These are phyloP conservation scores for Fusarium brevicatenulatum DNA, from an alignment of 2,329 filamentous ascomycete species.

Conservation along the genomic window DNA sequence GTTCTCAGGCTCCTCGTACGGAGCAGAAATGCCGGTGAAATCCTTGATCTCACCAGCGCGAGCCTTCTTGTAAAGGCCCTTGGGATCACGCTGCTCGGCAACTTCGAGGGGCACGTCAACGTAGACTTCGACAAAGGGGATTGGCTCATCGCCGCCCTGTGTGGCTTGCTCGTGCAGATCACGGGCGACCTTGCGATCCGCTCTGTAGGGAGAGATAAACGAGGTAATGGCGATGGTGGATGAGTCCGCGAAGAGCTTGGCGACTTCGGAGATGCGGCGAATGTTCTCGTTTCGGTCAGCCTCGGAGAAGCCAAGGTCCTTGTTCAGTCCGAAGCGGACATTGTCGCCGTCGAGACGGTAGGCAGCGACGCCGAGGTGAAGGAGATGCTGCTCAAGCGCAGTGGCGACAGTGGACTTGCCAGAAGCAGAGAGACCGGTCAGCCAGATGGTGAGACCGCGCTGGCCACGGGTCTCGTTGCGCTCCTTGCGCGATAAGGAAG, in stretches of 20 bases:
- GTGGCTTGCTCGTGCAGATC: constrained; percentile 73
- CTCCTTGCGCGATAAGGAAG: constrained; percentile 80
- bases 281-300: constrained; percentile 98
- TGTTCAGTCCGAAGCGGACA: constrained; percentile 97
- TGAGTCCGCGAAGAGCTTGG: constrained; percentile 94
- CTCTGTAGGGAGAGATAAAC: constrained; percentile 95
- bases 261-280: constrained; percentile 93
- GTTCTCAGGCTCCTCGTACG: constrained; percentile 88
- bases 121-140: constrained; percentile 93
- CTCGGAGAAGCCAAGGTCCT: constrained; percentile 94
- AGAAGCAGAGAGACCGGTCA: constrained; percentile 94
- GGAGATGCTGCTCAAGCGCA: constrained; percentile 94
- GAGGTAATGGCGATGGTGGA: constrained; percentile 89
- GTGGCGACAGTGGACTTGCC: constrained; percentile 98
- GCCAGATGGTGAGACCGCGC: constrained; percentile 94
- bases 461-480: constrained; percentile 81
- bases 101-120: constrained; percentile 92
- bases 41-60: constrained; percentile 93
- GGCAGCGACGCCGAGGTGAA: constrained; percentile 82
- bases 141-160: constrained; percentile 69
- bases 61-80: constrained; percentile 98
- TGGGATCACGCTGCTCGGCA: constrained; percentile 94
- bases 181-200: constrained; percentile 85
- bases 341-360: constrained; percentile 99
- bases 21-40: constrained; percentile 94